A percentile compares a stretch with the other conserved stretches of the same genome.
Conservation (phyloP, 441 rosid species). For the Jatropha multifida region DNA sequence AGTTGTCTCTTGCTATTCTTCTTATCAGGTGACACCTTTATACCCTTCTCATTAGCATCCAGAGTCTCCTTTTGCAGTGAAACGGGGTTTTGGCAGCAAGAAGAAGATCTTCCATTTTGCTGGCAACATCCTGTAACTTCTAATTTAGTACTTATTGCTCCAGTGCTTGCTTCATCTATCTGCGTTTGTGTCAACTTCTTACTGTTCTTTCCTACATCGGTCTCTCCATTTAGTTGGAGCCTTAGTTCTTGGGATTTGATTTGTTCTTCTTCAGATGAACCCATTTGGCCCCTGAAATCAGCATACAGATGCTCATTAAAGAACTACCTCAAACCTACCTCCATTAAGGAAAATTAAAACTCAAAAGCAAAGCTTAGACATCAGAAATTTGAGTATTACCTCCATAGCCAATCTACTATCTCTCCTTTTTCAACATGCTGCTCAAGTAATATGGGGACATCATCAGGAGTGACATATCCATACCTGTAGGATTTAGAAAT, state of each 20-base stretch:
- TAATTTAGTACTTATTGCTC: conserved; percentile 34
- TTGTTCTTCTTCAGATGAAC: conserved; percentile 82
- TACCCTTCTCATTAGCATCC: conserved; percentile 32
- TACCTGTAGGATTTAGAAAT: conserved; percentile 51
- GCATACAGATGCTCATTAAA: conserved; percentile 19
- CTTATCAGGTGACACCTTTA: conserved; percentile 52
- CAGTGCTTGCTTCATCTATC: conserved; percentile 24
- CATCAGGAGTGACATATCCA: conserved; percentile 92
- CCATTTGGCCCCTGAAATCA: conserved; percentile 88
- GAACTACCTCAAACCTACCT: background rate
- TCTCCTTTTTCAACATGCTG: conserved; percentile 84
- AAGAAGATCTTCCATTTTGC: conserved; percentile 56
- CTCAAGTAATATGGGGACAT: conserved; percentile 69
- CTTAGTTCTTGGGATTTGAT: conserved; percentile 57
- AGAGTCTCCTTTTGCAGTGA: conserved; percentile 29
- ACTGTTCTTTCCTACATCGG: conserved; percentile 26
- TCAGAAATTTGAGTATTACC: conserved; percentile 42
- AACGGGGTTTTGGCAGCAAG: conserved; percentile 47
- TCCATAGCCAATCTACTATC: conserved; percentile 83
- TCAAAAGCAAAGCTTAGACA: background rate
- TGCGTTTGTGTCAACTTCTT: conserved; percentile 37
- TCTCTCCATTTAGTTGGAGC: conserved; percentile 46
- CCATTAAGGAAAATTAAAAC: too few relatives aligned
- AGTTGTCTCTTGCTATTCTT: conserved; percentile 38
- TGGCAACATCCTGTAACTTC: conserved; percentile 59